phyloP scores from a whole-genome alignment of 192 early-diverging fungal species.

The Linnemannia schmuckeri region DNA sequence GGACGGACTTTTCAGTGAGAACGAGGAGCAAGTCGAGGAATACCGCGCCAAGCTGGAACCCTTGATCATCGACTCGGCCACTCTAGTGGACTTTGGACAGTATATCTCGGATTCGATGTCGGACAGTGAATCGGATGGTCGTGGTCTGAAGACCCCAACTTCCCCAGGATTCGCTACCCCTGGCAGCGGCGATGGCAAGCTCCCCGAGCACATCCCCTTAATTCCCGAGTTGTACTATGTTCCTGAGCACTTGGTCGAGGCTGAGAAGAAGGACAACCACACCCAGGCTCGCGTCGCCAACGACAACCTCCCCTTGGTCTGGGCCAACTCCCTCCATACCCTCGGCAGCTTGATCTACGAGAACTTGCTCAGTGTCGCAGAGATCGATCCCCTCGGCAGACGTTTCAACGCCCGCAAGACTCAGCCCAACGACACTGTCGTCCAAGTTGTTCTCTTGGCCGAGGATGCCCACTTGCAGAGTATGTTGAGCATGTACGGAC shows the following conservation, averaged over 20 bases:
- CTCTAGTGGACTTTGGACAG: constrained; percentile 63
- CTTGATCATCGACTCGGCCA: constrained; percentile 77
- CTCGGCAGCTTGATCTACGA: constrained; percentile 84
- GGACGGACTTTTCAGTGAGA: constrained; percentile 81
- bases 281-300: constrained; percentile 80
- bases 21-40: constrained; percentile 74
- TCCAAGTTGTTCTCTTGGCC: constrained; percentile 84
- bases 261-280: constrained; percentile 76
- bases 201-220: constrained; percentile 63
- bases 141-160: constrained; percentile 47
- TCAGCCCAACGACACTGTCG: constrained; percentile 69
- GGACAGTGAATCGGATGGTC: constrained; percentile 38
- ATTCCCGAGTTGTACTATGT: constrained; percentile 88
- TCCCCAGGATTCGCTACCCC: constrained; percentile 46
- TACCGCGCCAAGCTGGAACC: constrained; percentile 78
- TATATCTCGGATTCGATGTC: constrained; percentile 51
- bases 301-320: constrained; percentile 90
- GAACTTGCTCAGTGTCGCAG: constrained; percentile 79
- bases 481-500: constrained; percentile 76
- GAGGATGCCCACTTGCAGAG: constrained; percentile 81
- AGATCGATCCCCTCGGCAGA: constrained; percentile 87
- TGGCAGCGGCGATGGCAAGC: constrained; percentile 33
- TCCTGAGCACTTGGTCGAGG: constrained; percentile 76
- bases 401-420: constrained; percentile 69
- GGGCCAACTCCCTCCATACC: constrained; percentile 87